Conservation (phyloP, 257 asterid species). For the Linderniella brevidens region DNA sequence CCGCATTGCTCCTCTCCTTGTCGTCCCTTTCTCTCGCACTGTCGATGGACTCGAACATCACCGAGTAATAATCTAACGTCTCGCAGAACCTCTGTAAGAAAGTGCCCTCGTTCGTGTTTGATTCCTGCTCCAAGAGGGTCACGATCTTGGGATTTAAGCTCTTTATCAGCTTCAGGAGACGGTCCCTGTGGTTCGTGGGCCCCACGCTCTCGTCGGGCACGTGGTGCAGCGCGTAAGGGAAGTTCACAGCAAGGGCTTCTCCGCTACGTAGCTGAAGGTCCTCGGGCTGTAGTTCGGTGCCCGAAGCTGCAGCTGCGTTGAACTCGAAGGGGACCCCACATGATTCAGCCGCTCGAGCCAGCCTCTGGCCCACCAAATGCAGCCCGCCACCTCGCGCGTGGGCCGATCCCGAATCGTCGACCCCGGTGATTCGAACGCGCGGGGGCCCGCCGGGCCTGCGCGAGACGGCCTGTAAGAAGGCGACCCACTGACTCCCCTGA, state of each 20-base stretch:
- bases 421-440: constrained; percentile 24
- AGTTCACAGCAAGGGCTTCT: constrained; percentile 60
- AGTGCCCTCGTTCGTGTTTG: constrained; percentile 47
- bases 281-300: constrained; percentile 33
- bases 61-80: constrained; percentile 46
- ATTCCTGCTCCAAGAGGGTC: constrained; percentile 55
- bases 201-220: constrained; percentile 78
- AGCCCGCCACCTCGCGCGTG: constrained; percentile 92
- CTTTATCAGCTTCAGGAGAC: constrained; percentile 41
- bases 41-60: constrained; percentile 70
- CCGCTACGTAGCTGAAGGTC: constrained; percentile 27
- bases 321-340: constrained; percentile 73
- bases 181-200: constrained; percentile 46
- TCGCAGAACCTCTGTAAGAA: constrained; percentile 48
- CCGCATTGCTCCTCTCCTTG: constrained; percentile 34
- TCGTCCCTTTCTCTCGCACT: constrained; percentile 40
- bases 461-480: constrained; percentile 30
- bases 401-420: constrained; percentile 39
- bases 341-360: constrained; percentile 42
- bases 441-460: constrained; percentile 33
- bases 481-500: constrained; percentile 91
- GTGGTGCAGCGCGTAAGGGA: constrained; percentile 60
- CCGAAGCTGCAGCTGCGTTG: constrained; percentile 56
- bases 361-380: constrained; percentile 45
- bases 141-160: constrained; percentile 48